These are phyloP conservation scores for Casuarina equisetifolia DNA, from an alignment of 306 rosid genomes.

Conservation along the genomic window DNA sequence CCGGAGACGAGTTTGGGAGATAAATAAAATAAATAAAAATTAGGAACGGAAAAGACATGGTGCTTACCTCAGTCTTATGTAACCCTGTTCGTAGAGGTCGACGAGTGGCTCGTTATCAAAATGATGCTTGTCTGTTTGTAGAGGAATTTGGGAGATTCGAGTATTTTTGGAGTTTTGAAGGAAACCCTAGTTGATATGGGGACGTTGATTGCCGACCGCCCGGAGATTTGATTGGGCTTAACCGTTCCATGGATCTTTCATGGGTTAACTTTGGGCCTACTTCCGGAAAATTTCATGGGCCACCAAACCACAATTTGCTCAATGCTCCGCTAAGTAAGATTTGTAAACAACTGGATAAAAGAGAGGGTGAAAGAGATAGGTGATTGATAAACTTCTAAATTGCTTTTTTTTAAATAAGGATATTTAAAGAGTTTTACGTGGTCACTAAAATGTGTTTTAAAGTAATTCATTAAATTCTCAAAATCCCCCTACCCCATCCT, in stretches of 20 bases:
- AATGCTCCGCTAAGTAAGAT: not conserved
- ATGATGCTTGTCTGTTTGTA: not conserved
- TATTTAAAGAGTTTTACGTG: too few species aligned
- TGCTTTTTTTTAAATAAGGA: too few species aligned
- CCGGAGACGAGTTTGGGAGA: not conserved
- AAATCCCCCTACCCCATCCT: too few species aligned
- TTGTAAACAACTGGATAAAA: too few species aligned
- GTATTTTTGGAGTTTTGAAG: conserved; percentile 32
- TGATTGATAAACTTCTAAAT: too few species aligned
- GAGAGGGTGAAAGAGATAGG: too few species aligned
- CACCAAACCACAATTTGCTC: not conserved
- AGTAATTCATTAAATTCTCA: too few species aligned
- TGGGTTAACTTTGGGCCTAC: too few species aligned
- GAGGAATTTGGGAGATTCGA: not conserved
- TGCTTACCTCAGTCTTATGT: conserved; percentile 19
- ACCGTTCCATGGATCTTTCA: not conserved
- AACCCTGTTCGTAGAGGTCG: not conserved
- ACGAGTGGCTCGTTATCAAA: not conserved
- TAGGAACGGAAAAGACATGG: not conserved
- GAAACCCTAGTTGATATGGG: conserved; percentile 24
- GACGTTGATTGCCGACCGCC: too few species aligned
- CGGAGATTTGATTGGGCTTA: not conserved
- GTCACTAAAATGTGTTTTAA: too few species aligned
- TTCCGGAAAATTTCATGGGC: too few species aligned
- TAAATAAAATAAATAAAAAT: not conserved